phyloP scores from a whole-genome alignment of 2,329 filamentous ascomycete species.

The Chaetomiaceae sp. region DNA sequence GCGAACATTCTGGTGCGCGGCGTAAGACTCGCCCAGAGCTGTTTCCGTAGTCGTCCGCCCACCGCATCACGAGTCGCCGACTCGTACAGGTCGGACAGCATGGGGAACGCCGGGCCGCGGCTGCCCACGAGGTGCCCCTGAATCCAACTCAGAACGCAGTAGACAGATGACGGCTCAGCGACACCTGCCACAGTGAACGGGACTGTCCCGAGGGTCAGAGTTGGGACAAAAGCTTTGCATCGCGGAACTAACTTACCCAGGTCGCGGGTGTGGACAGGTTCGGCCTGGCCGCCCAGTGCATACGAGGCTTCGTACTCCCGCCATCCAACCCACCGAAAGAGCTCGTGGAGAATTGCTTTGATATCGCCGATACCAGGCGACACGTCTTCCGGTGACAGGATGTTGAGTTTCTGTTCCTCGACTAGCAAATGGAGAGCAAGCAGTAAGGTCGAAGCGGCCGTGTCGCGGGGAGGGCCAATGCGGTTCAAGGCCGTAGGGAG shows the following conservation, averaged over 20 bases:
- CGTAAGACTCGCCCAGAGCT: constrained; percentile 44
- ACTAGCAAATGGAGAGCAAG: constrained; percentile 78
- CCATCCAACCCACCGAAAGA: constrained; percentile 79
- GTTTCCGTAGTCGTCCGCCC: constrained; percentile 31
- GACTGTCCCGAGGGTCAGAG: constrained; percentile 4
- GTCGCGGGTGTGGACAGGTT: constrained; percentile 35
- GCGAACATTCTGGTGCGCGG: constrained; percentile 66
- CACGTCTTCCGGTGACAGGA: constrained; percentile 41
- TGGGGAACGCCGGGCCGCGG: constrained; percentile 34
- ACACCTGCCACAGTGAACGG: constrained; percentile 5
- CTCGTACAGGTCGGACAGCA: constrained; percentile 41
- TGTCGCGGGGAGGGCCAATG: constrained; percentile 51
- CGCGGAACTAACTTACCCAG: constrained; percentile 32
- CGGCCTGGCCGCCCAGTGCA: constrained; percentile 47
- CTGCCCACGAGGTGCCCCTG: constrained; percentile 39
- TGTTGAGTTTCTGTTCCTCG: constrained; percentile 81
- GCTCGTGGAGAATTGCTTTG: constrained; percentile 70
- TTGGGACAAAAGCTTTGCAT: background rate
- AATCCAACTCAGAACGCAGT: constrained; percentile 48
- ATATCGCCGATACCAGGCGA: constrained; percentile 47
- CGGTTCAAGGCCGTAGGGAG: constrained; percentile 55
- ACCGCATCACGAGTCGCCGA: constrained; percentile 32
- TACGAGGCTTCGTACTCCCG: constrained; percentile 42
- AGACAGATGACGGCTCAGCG: constrained; percentile 27
- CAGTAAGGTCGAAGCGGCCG: constrained; percentile 59